A percentile compares a stretch with the other conserved stretches of the same genome.
Conservation (phyloP, 805 yeast genomes). For the Candida tallmaniae region DNA sequence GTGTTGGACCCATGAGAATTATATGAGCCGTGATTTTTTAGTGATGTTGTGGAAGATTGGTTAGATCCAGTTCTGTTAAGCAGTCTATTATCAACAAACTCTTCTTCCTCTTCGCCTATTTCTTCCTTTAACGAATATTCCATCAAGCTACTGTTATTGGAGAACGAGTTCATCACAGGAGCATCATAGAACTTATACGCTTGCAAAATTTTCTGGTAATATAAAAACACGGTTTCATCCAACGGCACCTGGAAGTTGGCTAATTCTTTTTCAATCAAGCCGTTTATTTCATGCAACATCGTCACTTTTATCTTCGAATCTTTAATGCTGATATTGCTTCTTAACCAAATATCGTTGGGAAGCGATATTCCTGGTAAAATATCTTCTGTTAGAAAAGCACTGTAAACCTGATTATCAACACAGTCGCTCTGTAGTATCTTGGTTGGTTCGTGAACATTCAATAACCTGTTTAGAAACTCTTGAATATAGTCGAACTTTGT, state of each 20-base stretch:
- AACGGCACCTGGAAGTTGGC: constrained; percentile 6
- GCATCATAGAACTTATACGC: constrained; percentile 30
- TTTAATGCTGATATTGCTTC: constrained; percentile 24
- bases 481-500: constrained; percentile 12
- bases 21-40: constrained; percentile 10
- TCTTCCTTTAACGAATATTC: constrained; percentile 13
- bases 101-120: constrained; percentile 14
- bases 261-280: constrained; percentile 22
- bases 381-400: constrained; percentile 12
- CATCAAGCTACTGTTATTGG: not conserved
- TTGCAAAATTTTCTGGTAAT: constrained; percentile 26
- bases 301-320: constrained; percentile 29
- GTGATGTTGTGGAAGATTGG: constrained; percentile 12
- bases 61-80: constrained; percentile 10
- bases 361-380: constrained; percentile 29
- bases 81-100: constrained; percentile 7
- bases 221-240: constrained; percentile 24
- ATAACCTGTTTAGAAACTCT: constrained; percentile 6
- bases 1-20: constrained; percentile 8
- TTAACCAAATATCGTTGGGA: constrained; percentile 36
- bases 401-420: not conserved
- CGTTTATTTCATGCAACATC: constrained; percentile 28
- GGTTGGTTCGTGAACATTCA: constrained; percentile 9
- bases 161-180: constrained; percentile 9
- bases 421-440: constrained; percentile 4